phyloP scores from a whole-genome alignment of 495 filamentous ascomycete species.

The Penicillium maclennaniae region DNA sequence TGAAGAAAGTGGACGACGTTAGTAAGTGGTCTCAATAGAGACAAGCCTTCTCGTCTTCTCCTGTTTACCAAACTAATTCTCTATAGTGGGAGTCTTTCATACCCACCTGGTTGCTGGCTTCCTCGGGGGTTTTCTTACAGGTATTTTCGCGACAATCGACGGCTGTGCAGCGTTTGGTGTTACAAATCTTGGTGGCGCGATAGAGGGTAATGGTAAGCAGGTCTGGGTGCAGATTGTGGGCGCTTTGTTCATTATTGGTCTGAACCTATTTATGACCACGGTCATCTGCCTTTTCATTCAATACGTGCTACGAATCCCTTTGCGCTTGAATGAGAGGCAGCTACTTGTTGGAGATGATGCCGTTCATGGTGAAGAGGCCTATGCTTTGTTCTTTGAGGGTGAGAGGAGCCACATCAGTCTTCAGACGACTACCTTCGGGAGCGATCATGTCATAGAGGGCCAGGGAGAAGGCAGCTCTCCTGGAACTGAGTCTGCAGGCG shows the following conservation, averaged over 20 bases:
- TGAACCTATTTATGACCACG: conserved; percentile 52
- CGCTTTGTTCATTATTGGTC: conserved; percentile 53
- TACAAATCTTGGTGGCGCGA: conserved; percentile 49
- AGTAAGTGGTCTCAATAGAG: conserved; percentile 9
- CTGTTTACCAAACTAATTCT: neutral
- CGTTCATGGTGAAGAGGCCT: conserved; percentile 2
- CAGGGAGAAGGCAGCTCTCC: neutral
- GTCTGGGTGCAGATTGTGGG: conserved; percentile 53
- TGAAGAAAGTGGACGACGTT: conserved; percentile 48
- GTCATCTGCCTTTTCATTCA: conserved; percentile 54
- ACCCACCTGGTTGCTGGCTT: conserved; percentile 51
- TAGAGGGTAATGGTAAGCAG: conserved; percentile 50
- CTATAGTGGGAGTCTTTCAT: conserved; percentile 46
- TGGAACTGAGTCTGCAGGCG: too few relatives aligned
- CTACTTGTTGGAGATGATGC: neutral
- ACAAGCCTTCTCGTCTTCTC: neutral
- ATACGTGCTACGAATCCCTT: conserved; percentile 45
- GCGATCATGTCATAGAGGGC: neutral
- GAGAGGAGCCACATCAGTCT: conserved; percentile 2
- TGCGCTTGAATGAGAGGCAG: neutral
- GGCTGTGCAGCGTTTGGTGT: conserved; percentile 48
- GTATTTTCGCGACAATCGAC: conserved; percentile 50
- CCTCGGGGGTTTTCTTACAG: conserved; percentile 50
- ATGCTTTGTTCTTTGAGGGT: conserved; percentile 4
- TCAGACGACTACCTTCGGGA: neutral